Conservation (phyloP, 768 basidiomycete species). For the Mycena alexandri region DNA sequence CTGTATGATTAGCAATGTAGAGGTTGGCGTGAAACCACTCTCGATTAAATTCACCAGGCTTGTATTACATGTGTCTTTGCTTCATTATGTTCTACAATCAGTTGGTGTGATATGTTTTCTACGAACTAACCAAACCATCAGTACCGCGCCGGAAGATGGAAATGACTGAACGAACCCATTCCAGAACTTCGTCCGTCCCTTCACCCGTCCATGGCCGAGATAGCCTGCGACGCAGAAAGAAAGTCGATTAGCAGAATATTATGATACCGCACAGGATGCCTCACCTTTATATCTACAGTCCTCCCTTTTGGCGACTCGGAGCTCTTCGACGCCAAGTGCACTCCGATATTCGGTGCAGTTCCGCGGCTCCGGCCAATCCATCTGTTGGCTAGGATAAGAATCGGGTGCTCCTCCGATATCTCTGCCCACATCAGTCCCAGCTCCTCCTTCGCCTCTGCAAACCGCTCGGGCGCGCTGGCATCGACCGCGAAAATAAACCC, state of each 20-base stretch:
- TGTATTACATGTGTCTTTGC: background rate
- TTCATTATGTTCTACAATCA: constrained; percentile 2
- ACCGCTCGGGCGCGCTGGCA: constrained; percentile 12
- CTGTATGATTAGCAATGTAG: too few relatives aligned
- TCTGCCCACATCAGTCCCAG: background rate
- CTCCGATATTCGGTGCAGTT: background rate
- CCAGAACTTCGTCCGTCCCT: constrained; percentile 15
- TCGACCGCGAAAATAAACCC: constrained; percentile 17
- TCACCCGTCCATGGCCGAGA: constrained; percentile 22
- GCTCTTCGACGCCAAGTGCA: constrained; percentile 7
- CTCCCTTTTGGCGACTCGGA: background rate
- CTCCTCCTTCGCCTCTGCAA: constrained; percentile 15
- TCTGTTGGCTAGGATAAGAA: constrained; percentile 26
- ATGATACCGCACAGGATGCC: background rate
- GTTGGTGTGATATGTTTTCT: constrained; percentile 9
- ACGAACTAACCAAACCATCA: constrained; percentile 3
- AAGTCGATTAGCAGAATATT: background rate
- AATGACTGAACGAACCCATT: constrained; percentile 7
- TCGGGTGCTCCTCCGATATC: background rate
- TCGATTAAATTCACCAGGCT: too few relatives aligned
- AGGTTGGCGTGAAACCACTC: too few relatives aligned
- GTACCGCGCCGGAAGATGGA: too few relatives aligned
- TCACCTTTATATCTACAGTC: constrained; percentile 14
- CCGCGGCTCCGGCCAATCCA: constrained; percentile 13
- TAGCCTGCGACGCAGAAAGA: constrained; percentile 15